A percentile compares a stretch with the other conserved stretches of the same genome.
These are phyloP conservation scores for Chaetomium tenue DNA, from an alignment of 495 filamentous ascomycete species.

Conservation along the genomic window DNA sequence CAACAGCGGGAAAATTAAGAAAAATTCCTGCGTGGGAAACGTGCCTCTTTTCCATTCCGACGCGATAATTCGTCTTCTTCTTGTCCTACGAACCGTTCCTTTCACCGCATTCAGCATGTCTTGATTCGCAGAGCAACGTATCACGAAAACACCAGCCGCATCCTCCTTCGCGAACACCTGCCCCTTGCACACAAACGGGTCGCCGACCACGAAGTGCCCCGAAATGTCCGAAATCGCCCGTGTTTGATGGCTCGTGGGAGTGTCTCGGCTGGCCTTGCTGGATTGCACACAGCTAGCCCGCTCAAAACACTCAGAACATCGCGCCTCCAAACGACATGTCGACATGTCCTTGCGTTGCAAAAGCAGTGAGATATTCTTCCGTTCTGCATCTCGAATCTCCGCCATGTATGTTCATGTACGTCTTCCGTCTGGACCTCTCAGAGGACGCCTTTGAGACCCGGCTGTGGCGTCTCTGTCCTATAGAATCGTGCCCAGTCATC, in stretches of 20 bases:
- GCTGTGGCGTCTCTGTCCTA: slow-evolving; percentile 35
- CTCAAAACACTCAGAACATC: too few species aligned
- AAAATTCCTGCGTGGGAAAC: background rate
- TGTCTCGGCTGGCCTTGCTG: background rate
- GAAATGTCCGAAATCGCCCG: slow-evolving; percentile 15
- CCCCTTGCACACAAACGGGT: slow-evolving; percentile 17
- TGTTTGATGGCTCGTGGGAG: background rate
- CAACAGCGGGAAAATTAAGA: slow-evolving; percentile 18
- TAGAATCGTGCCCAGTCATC: slow-evolving; percentile 44
- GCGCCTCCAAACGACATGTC: too few species aligned
- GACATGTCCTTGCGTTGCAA: background rate
- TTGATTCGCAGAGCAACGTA: slow-evolving; percentile 14
- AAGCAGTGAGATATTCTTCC: background rate
- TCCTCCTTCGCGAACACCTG: slow-evolving; percentile 3
- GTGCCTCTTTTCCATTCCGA: background rate
- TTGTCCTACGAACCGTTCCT: slow-evolving; percentile 5
- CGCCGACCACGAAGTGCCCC: slow-evolving; percentile 8
- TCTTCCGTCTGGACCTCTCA: slow-evolving; percentile 33
- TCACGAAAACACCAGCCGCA: slow-evolving; percentile 17
- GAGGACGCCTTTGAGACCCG: slow-evolving; percentile 28
- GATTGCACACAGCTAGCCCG: too few species aligned
- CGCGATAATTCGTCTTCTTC: background rate
- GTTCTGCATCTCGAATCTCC: background rate
- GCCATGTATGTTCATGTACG: slow-evolving; percentile 32
- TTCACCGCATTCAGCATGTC: slow-evolving; percentile 6